A percentile compares a stretch with the other conserved stretches of the same genome.
Conservation (phyloP, 2,329 filamentous ascomycete genomes). For the Fusarium dlaminii region DNA sequence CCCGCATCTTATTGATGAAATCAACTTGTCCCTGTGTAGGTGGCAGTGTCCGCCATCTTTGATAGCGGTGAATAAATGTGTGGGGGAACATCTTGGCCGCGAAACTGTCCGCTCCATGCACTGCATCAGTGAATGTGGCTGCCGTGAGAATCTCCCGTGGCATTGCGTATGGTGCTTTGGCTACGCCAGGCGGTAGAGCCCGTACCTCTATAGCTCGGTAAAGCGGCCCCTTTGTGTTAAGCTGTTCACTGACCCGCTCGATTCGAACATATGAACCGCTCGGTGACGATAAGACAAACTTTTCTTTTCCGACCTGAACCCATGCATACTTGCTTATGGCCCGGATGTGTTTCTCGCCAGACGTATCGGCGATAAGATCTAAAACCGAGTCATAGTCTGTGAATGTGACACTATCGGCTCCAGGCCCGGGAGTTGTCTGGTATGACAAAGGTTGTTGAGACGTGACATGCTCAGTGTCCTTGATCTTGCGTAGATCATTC, state of each 20-base stretch:
- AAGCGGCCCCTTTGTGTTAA: constrained; percentile 37
- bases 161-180: constrained; percentile 70
- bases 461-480: constrained; percentile 52
- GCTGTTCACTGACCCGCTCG: constrained; percentile 49
- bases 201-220: constrained; percentile 61
- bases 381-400: constrained; percentile 93
- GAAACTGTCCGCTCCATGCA: constrained; percentile 87
- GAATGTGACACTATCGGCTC: constrained; percentile 70
- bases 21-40: constrained; percentile 74
- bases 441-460: constrained; percentile 23
- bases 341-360: constrained; percentile 81
- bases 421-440: constrained; percentile 16
- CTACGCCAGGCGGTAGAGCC: constrained; percentile 53
- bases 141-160: constrained; percentile 75
- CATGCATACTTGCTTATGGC: constrained; percentile 79
- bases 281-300: constrained; percentile 75
- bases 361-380: constrained; percentile 86
- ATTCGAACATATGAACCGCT: constrained; percentile 70
- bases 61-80: constrained; percentile 70
- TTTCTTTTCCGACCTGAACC: constrained; percentile 78
- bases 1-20: constrained; percentile 74
- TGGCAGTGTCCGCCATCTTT: constrained; percentile 74
- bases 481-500: constrained; percentile 67
- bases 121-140: constrained; percentile 74
- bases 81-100: constrained; percentile 73